Evolutionary conservation across 1,284 basidiomycete genomes (phyloP).

Genomic region (Trichosporon inkin): DNA sequence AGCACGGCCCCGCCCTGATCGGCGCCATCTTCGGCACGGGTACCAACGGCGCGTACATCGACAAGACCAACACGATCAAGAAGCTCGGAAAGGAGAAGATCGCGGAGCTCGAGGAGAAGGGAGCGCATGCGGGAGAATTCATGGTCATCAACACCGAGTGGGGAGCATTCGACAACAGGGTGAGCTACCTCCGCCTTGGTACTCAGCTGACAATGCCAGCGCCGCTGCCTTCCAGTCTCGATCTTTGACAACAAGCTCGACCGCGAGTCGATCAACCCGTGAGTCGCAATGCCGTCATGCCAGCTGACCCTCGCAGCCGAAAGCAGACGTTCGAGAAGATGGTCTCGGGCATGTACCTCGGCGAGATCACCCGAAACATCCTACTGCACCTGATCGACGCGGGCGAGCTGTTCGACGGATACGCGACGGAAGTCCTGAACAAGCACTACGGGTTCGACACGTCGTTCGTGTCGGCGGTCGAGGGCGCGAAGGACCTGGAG

Average conservation of each 20-base stretch:
- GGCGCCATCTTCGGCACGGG: slow-evolving; percentile 95
- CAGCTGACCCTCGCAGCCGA: slow-evolving; percentile 46
- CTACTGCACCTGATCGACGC: slow-evolving; percentile 80
- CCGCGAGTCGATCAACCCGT: slow-evolving; percentile 87
- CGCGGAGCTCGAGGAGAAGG: slow-evolving; percentile 52
- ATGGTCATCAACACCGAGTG: slow-evolving; percentile 99
- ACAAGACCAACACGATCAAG: slow-evolving; percentile 74
- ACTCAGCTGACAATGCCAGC: slow-evolving; percentile 51
- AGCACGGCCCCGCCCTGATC: slow-evolving; percentile 78
- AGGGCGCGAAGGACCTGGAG: slow-evolving; percentile 51
- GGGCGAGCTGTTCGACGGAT: slow-evolving; percentile 69
- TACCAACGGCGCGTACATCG: slow-evolving; percentile 96
- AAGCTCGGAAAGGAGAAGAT: slow-evolving; percentile 67
- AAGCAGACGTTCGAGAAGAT: slow-evolving; percentile 97
- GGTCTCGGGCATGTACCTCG: slow-evolving; percentile 98
- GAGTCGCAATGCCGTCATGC: slow-evolving; percentile 19
- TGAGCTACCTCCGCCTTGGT: background rate
- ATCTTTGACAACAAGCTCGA: slow-evolving; percentile 92
- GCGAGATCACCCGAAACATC: slow-evolving; percentile 84
- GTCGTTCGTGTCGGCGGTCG: slow-evolving; percentile 82
- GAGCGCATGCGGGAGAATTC: slow-evolving; percentile 56
- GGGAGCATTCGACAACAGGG: slow-evolving; percentile 84
- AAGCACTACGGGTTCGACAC: slow-evolving; percentile 91
- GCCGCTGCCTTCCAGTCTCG: slow-evolving; percentile 80
- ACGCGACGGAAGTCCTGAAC: slow-evolving; percentile 68